Conservation (phyloP, 345 rosid genomes). For the Gossypioides kirkii region DNA sequence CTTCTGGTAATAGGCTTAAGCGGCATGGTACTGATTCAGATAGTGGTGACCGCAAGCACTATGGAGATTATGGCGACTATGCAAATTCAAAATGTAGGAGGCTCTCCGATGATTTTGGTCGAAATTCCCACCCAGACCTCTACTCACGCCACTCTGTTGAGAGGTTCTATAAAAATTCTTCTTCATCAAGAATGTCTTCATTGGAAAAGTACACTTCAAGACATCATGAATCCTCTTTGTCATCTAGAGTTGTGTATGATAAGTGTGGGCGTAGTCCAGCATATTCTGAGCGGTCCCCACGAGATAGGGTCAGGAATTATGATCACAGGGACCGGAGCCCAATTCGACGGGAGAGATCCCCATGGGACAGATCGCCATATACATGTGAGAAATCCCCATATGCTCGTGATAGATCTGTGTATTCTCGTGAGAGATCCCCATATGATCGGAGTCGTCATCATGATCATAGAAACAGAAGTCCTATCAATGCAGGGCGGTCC, state of each 20-base stretch:
- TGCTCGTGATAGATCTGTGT: conserved; percentile 57
- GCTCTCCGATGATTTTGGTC: conserved; percentile 62
- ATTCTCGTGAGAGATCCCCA: conserved; percentile 65
- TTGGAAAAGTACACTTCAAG: conserved; percentile 67
- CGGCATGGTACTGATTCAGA: conserved; percentile 71
- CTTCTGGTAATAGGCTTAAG: conserved; percentile 60
- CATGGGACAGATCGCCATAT: conserved; percentile 38
- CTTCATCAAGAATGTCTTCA: conserved; percentile 51
- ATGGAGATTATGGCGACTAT: conserved; percentile 56
- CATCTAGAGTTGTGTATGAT: conserved; percentile 67
- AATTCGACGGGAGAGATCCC: conserved; percentile 48
- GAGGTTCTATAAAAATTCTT: conserved; percentile 54
- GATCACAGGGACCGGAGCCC: conserved; percentile 74
- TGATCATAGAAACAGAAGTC: conserved; percentile 79
- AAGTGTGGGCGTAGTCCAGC: conserved; percentile 77
- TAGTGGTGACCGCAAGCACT: conserved; percentile 58
- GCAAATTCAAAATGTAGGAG: conserved; percentile 69
- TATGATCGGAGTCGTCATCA: conserved; percentile 55
- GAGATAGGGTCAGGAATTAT: conserved; percentile 52
- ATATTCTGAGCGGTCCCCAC: conserved; percentile 71
- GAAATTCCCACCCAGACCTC: conserved; percentile 54
- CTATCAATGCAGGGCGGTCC: conserved; percentile 58
- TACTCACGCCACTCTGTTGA: conserved; percentile 62
- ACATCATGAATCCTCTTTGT: conserved; percentile 59
- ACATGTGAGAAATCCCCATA: conserved; percentile 44